Evolutionary conservation across 768 basidiomycete genomes (phyloP), one percentile per base, ranked within the genome.

Genomic region (Trichaptum fuscoviolaceum): DNA sequence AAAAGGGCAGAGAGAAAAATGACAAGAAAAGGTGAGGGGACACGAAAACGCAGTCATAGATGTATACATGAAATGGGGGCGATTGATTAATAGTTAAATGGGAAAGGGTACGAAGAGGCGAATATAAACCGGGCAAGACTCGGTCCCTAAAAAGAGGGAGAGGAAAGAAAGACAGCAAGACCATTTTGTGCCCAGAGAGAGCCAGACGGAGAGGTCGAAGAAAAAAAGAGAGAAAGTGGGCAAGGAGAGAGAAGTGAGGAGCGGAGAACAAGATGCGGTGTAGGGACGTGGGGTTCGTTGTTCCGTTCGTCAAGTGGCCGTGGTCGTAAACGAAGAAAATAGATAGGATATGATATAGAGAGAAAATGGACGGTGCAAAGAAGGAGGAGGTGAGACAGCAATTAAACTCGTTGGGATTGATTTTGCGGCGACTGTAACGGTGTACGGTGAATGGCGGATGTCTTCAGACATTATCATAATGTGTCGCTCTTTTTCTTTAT

Each of bases 311-410:
- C n/a, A n/a, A n/a, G n/a, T 58, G 57, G 57, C 7, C n/a, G 57
- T n/a, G 57, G 20, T 26, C 57, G 9, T 58, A n/a, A n/a, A n/a
- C n/a, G n/a, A n/a, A n/a, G 4, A 58, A 9, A 58, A 58, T n/a
- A 58, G 25, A 58, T 58, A 26, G 57, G 57, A n/a, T 26, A 58
- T 26, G 57, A n/a, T 58, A n/a, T 58, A n/a, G 57, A 9, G n/a
- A n/a, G n/a, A n/a, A n/a, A n/a, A 26, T 4, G n/a, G n/a, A 58
- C n/a, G 57, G n/a, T n/a, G n/a, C n/a, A n/a, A n/a, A 58, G 20
- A 58, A 4, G 20, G 4, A n/a, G 20, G 9, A 7, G 25, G 7
- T 3, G 57, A 58, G 25, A 26, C 20, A 26, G 25, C 20, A n/a
- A n/a, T 58, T 58, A 26, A 26, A 26, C 25, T 58, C 57, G 57